Percentiles rank a stretch among this genome's conserved stretches.
Conservation (phyloP, 495 filamentous ascomycete genomes). For the Talaromyces thailandensis region DNA sequence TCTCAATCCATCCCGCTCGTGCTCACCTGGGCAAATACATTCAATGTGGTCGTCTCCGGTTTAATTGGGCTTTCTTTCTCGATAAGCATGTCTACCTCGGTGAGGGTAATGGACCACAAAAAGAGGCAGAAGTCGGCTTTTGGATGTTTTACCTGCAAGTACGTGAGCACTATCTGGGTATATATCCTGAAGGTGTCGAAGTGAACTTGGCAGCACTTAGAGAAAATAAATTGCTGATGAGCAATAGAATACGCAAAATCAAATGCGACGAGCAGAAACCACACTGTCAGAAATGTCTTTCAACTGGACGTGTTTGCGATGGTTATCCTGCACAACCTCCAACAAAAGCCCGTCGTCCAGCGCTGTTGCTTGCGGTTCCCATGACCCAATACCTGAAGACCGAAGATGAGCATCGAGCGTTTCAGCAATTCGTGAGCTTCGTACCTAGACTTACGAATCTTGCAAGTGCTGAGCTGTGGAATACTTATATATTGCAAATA, state of each 20-base stretch:
- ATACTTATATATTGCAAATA: conserved; percentile 43
- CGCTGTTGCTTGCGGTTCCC: conserved; percentile 6
- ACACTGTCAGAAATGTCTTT: conserved; percentile 43
- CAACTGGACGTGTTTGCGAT: conserved; percentile 48
- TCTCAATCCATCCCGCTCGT: too few relatives aligned
- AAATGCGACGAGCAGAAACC: conserved; percentile 51
- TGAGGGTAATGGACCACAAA: neutral
- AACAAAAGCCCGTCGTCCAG: conserved; percentile 14
- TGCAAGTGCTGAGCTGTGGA: conserved; percentile 57
- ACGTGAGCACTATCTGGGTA: neutral
- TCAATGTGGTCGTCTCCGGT: neutral
- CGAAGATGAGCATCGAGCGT: conserved; percentile 42
- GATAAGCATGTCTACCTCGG: neutral
- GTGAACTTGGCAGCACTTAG: neutral
- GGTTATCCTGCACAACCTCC: conserved; percentile 36
- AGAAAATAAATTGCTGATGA: neutral
- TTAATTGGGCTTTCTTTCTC: neutral
- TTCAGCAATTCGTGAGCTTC: conserved; percentile 49
- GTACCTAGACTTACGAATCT: conserved; percentile 53
- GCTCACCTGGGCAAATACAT: too few relatives aligned
- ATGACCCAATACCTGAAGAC: conserved; percentile 10
- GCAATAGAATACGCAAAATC: conserved; percentile 31
- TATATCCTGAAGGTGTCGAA: neutral
- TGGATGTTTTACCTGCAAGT: conserved; percentile 7
- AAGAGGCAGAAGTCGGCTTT: conserved; percentile 6